phyloP scores from a whole-genome alignment of 2,329 filamentous ascomycete species.

The Xylariaceae sp. region DNA sequence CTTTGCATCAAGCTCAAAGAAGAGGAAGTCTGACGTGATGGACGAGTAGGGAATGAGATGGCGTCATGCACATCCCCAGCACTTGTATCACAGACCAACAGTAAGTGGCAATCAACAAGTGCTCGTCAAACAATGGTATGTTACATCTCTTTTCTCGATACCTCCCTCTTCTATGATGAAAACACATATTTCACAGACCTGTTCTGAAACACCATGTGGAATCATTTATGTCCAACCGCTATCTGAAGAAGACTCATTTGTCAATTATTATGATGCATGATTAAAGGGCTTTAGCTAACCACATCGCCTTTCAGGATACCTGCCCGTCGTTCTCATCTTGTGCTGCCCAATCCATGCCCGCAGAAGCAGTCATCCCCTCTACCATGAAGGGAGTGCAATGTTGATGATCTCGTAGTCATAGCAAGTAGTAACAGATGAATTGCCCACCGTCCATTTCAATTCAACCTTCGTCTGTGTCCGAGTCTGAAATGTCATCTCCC shows the following conservation, averaged over 20 bases:
- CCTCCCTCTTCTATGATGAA: constrained; percentile 64
- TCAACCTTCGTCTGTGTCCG: constrained; percentile 28
- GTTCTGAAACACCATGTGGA: constrained; percentile 72
- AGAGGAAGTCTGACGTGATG: constrained; percentile 40
- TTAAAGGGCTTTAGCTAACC: constrained; percentile 5
- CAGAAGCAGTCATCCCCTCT: too few relatives aligned
- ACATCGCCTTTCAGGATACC: not conserved
- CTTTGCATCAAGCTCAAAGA: constrained; percentile 39
- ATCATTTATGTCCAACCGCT: constrained; percentile 76
- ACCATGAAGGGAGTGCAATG: too few relatives aligned
- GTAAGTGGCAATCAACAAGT: not conserved
- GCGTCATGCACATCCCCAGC: too few relatives aligned
- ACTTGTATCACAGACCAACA: too few relatives aligned
- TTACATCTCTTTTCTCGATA: constrained; percentile 14
- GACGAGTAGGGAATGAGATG: not conserved
- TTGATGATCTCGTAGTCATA: constrained; percentile 2
- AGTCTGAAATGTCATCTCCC: constrained; percentile 11
- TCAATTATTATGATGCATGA: not conserved
- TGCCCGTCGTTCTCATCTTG: too few relatives aligned
- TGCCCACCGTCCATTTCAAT: constrained; percentile 1
- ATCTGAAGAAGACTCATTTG: constrained; percentile 54
- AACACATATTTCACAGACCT: constrained; percentile 75
- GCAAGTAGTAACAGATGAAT: not conserved
- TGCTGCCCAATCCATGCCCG: too few relatives aligned
- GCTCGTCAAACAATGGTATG: constrained; percentile 37